Evolutionary conservation across 495 filamentous ascomycete species (phyloP).

Genomic region (Hyaloscypha hepaticicola): DNA sequence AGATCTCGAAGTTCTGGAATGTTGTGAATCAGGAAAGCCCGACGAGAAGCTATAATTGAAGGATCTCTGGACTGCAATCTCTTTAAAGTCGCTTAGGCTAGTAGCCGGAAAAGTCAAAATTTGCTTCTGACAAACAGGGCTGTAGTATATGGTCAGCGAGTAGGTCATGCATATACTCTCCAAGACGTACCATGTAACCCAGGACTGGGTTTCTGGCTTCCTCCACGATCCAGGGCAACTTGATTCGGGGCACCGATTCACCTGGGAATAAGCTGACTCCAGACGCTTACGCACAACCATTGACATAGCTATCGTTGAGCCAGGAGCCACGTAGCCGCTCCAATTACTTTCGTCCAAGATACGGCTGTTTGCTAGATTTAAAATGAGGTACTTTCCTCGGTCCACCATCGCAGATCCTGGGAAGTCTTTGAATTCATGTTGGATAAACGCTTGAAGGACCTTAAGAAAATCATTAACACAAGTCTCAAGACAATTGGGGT

Average conservation of each 20-base stretch:
- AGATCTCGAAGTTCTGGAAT: background rate
- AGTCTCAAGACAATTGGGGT: too few relatives aligned
- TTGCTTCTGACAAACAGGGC: too few relatives aligned
- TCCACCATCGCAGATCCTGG: background rate
- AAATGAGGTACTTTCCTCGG: constrained; percentile 7
- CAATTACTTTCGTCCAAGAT: constrained; percentile 1
- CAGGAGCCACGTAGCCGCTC: background rate
- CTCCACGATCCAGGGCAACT: background rate
- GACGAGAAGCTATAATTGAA: too few relatives aligned
- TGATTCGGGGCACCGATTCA: background rate
- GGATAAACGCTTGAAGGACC: constrained; percentile 12
- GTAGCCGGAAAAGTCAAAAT: too few relatives aligned
- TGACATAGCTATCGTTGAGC: constrained; percentile 7
- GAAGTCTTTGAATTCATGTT: constrained; percentile 6
- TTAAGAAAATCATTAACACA: constrained; percentile 2
- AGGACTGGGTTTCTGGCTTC: too few relatives aligned
- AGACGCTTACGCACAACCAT: background rate
- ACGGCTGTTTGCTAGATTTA: background rate
- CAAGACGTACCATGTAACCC: too few relatives aligned
- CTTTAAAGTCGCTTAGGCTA: too few relatives aligned
- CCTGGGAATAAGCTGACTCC: background rate
- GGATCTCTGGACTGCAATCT: too few relatives aligned
- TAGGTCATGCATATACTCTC: too few relatives aligned
- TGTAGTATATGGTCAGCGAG: too few relatives aligned
- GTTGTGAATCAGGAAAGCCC: too few relatives aligned